Base-by-base conservation (phyloP, 495 filamentous ascomycete genomes). In the Staphylotrichum tortipilum region DNA sequence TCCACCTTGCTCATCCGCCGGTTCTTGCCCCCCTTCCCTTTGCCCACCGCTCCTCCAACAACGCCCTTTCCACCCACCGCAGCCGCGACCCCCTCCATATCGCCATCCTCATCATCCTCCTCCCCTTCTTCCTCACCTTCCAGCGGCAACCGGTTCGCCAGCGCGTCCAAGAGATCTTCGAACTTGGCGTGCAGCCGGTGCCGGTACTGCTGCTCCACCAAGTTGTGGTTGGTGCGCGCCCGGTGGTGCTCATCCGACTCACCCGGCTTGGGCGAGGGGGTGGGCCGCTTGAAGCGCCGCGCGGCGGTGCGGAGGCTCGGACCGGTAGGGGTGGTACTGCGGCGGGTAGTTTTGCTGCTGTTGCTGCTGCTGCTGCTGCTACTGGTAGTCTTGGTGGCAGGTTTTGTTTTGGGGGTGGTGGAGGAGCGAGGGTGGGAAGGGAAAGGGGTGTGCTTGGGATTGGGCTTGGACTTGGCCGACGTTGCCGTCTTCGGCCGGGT, bases 121-220 rank as follows among this genome's bases (percentile, higher is more conserved):
- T 49, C 38, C 2, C 28, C 31, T n/a, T 7, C 17, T 14, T 44
- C 17, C 2, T 44, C 48, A 10, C 22, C 38, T 0, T 36, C 7
- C 0, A 24, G 18, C n/a, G 22, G 1, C n/a, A 41, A 41, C 15
- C 26, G 29, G n/a, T 46, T 31, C 4, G 42, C 41, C n/a, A 56
- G 33, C 11, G 23, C 49, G n/a, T 56, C 50, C 28, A 56, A 18
- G 9, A 56, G 44, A 4, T 44, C 39, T 19, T 56, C 53, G 17
- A 56, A 56, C 11, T 39, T 31, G 7, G 44, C 50, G 43, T 56
- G 53, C 36, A 56, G 39, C 28, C 53, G 49, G 31, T 44, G 31
- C 10, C 53, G 53, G 38, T 56, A 56, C 28, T 56, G 36, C 33
- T 56, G 44, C 24, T 56, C 53, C 0, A 56, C 49, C 9, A 46